phyloP scores from a whole-genome alignment of 2,329 filamentous ascomycete genomes.

The Exophiala viscosa region DNA sequence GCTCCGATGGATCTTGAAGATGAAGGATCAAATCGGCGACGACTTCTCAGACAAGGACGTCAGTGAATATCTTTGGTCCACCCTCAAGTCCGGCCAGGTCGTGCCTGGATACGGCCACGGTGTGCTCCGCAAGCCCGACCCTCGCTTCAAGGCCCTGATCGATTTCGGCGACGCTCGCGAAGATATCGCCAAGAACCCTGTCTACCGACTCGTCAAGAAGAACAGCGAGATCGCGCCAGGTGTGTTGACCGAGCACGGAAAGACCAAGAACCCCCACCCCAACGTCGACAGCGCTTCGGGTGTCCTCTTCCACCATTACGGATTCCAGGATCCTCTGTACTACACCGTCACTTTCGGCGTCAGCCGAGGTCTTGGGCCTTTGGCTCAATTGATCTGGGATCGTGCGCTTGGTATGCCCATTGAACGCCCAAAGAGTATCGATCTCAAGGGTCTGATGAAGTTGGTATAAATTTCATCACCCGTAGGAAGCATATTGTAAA shows the following conservation, averaged over 20 bases:
- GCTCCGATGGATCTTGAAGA: constrained; percentile 91
- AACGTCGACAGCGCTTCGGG: constrained; percentile 94
- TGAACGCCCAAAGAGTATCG: constrained; percentile 96
- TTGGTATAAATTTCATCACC: constrained; percentile 37
- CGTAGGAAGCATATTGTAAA: constrained; percentile 12
- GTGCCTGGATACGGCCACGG: constrained; percentile 95
- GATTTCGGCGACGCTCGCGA: constrained; percentile 84
- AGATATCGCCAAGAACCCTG: constrained; percentile 79
- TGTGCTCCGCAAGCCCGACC: constrained; percentile 93
- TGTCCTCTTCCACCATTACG: constrained; percentile 96
- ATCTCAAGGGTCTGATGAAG: constrained; percentile 79
- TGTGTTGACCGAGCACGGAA: constrained; percentile 91
- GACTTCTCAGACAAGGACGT: constrained; percentile 78
- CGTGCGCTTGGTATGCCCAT: constrained; percentile 89
- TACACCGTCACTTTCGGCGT: constrained; percentile 73
- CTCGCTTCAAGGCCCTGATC: constrained; percentile 94
- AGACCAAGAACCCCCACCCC: constrained; percentile 96
- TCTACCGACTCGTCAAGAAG: constrained; percentile 90
- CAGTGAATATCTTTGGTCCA: constrained; percentile 84
- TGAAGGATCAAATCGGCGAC: constrained; percentile 81
- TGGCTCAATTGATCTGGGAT: constrained; percentile 96
- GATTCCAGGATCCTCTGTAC: constrained; percentile 94
- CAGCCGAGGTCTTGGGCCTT: constrained; percentile 70
- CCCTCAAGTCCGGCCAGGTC: constrained; percentile 88
- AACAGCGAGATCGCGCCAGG: constrained; percentile 88